phyloP scores from a whole-genome alignment of 129 eudicot species.

The Oenanthe sinensis region DNA sequence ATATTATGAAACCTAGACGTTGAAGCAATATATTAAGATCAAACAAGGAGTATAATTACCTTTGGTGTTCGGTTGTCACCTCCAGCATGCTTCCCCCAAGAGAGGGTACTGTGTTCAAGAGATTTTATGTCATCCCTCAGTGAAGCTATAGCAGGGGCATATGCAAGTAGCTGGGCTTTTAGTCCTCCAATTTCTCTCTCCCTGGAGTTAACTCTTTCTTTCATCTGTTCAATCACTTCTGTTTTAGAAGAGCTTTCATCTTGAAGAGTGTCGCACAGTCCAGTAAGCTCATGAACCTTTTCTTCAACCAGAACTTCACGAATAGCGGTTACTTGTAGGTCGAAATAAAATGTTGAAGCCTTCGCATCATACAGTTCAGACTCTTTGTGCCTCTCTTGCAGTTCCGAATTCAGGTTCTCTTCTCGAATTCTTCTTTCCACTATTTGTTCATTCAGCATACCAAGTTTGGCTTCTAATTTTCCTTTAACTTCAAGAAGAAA shows the following conservation, averaged over 20 bases:
- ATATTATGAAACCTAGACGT: not conserved
- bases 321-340: conserved; percentile 65
- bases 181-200: conserved; percentile 59
- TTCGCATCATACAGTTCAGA: conserved; percentile 88
- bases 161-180: conserved; percentile 54
- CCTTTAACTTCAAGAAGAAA: conserved; percentile 37
- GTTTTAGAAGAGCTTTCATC: conserved; percentile 48
- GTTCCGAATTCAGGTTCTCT: conserved; percentile 47
- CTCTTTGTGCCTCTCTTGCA: conserved; percentile 62
- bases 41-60: conserved; percentile 31
- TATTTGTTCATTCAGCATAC: conserved; percentile 43
- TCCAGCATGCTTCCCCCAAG: conserved; percentile 33
- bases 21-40: not conserved
- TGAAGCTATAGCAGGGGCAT: conserved; percentile 51
- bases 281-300: conserved; percentile 62
- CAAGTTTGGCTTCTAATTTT: conserved; percentile 46
- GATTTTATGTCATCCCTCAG: conserved; percentile 49
- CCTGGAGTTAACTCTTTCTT: conserved; percentile 37
- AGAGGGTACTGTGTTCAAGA: conserved; percentile 54
- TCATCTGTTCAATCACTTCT: conserved; percentile 58
- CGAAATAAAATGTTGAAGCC: conserved; percentile 76
- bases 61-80: conserved; percentile 28
- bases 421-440: conserved; percentile 46
- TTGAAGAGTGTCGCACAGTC: conserved; percentile 58
- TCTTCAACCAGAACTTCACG: conserved; percentile 55